Evolutionary conservation across 1,284 basidiomycete genomes (phyloP).

Genomic region (Irpex lacteus): DNA sequence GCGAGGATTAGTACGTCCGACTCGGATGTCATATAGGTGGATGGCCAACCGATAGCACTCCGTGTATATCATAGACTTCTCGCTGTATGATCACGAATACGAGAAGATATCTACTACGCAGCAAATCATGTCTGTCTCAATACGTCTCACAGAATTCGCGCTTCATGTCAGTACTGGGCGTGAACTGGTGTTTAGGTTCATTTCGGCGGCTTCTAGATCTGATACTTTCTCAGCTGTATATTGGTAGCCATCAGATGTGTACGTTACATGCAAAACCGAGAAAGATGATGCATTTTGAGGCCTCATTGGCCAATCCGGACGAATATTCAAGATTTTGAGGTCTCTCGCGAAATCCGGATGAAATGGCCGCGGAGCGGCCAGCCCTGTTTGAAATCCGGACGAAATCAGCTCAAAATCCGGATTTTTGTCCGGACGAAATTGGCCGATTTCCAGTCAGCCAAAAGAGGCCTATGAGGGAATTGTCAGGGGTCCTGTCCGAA

Average conservation of each 20-base stretch:
- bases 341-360: not conserved
- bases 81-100: no score
- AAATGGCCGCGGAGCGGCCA: not conserved
- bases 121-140: no score
- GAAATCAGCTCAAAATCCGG: not conserved
- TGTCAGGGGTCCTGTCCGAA: not conserved
- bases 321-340: not conserved
- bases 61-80: no score
- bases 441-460: not conserved
- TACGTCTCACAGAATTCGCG: not conserved
- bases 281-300: not conserved
- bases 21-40: not conserved
- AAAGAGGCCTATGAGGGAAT: not conserved
- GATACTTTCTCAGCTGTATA: not conserved
- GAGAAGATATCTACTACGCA: no score
- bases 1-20: not conserved
- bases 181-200: not conserved
- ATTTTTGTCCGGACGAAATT: not conserved
- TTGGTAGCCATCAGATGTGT: not conserved
- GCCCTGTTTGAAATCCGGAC: not conserved
- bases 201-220: not conserved
- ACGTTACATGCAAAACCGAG: not conserved
- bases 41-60: not conserved
- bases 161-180: not conserved
- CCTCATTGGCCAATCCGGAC: not conserved